Base-by-base conservation (phyloP, 352 stramenopile species). In the Vaucheria bursata region DNA sequence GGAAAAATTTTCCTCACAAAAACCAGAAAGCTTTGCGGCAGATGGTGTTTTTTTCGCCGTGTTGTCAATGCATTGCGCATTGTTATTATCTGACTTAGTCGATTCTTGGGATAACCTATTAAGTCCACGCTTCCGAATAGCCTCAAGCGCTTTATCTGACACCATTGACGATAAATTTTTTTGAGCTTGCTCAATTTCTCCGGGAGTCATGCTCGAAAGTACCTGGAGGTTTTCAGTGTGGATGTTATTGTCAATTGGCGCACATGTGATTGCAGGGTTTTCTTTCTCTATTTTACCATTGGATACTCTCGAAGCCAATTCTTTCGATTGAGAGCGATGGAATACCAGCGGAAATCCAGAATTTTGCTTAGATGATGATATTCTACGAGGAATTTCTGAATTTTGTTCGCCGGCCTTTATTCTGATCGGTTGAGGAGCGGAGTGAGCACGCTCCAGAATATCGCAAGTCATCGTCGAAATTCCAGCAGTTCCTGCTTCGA, bases 171-270 rank as follows among this genome's bases (percentile, higher is more conserved):
- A 49, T 29, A 81, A 73, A 33, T 81, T 71, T 53, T 71, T 53
- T 38, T 69, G 36, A 33, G 64, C 75, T 40, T 81, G 70, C 12
- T 71, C 66, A 5, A 81, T 65, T 71, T 81, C 38, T 1, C 50
- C 50, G n/a, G 69, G 69, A 32, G 75, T 78, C 75, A 81, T 81
- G 31, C 66, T 37, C 2, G 39, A 40, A 6, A 81, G 35, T 1
- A 69, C 53, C 29, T 53, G 68, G 36, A 78, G 32, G 39, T 81
- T 81, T 32, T 81, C 75, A n/a, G 69, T 70, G 52, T 81, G 69
- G 32, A 81, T 72, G 50, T 76, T 64, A n/a, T n/a, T n/a, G n/a
- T n/a, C n/a, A n/a, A n/a, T n/a, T n/a, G n/a, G n/a, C n/a, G n/a
- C n/a, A n/a, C n/a, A n/a, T n/a, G n/a, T n/a, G n/a, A n/a, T n/a